Evolutionary conservation across 805 yeast species (phyloP), one percentile per base, ranked within the genome.

Genomic region (Kuraishia cidri): DNA sequence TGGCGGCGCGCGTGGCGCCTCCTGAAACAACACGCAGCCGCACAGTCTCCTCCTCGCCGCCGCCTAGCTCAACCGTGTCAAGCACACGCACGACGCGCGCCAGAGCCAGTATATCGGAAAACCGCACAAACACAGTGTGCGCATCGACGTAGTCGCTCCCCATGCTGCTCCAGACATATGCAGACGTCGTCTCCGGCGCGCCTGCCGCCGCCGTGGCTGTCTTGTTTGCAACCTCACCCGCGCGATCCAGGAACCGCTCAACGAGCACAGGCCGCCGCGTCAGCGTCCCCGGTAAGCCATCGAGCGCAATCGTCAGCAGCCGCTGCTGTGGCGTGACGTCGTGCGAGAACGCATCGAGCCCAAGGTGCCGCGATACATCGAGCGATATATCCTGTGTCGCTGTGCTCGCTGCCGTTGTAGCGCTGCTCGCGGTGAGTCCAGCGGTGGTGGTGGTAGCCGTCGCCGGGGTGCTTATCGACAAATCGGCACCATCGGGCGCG

Each of bases 21-120:
- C n/a, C n/a, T n/a, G n/a, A n/a, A n/a, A n/a, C n/a, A n/a, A n/a
- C n/a, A n/a, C n/a, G n/a, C n/a, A n/a, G n/a, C n/a, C n/a, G n/a
- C n/a, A n/a, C n/a, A n/a, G n/a, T n/a, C 25, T 21, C 31, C 30
- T n/a, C 10, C 29, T 30, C 36, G 27, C 18, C 25, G 7, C 25
- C 10, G 31, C 25, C 22, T 5, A 14, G 8, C 26, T 24, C 33
- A 14, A 18, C 18, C 2, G 20, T 18, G 14, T 36, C 27, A 2
- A 50, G 16, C 2, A 42, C 5, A 5, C 26, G 27, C 5, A 33
- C 31, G 29, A 57, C 52, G 9, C 49, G 29, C 19, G 38, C 38
- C 26, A 55, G 26, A 3, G 55, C 44, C 31, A 48, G 28, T 1
- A 51, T 30, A 34, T 55, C 60, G 3, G 38, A 33, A 30, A 57